phyloP scores from a whole-genome alignment of 2,329 filamentous ascomycete species.

The Stachybotrys chlorohalonatus region DNA sequence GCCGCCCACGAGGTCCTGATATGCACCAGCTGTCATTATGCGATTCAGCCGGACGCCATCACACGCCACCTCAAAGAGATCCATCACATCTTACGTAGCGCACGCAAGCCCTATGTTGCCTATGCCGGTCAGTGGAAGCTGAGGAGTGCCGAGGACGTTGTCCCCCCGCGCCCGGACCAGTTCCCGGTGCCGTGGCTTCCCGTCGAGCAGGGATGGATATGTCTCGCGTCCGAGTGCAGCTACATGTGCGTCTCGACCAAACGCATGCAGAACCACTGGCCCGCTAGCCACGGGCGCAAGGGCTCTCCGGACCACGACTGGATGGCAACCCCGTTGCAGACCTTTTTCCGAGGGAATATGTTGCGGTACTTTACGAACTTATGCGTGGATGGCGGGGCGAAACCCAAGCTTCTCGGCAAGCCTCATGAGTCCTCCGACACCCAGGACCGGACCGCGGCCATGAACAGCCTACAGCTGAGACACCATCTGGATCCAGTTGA shows the following conservation, averaged over 20 bases:
- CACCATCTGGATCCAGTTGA: background rate
- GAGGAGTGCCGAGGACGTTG: background rate
- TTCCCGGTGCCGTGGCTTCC: constrained; percentile 6
- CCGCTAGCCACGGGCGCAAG: constrained; percentile 2
- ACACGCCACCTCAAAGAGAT: constrained; percentile 7
- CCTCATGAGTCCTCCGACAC: background rate
- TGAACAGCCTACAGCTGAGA: background rate
- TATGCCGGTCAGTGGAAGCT: constrained; percentile 2
- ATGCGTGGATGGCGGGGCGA: too few species aligned
- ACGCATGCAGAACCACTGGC: constrained; percentile 9
- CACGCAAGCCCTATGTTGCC: constrained; percentile 4
- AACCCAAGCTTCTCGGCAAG: background rate
- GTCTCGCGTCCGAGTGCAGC: constrained; percentile 1
- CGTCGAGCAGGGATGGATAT: constrained; percentile 3
- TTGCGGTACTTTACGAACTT: constrained; percentile 6
- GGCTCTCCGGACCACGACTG: constrained; percentile 3
- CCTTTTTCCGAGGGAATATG: constrained; percentile 8
- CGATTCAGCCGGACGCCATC: constrained; percentile 5
- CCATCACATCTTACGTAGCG: constrained; percentile 5
- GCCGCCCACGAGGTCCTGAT: constrained; percentile 4
- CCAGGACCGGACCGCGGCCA: too few species aligned
- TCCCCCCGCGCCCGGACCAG: background rate
- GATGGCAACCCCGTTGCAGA: constrained; percentile 3
- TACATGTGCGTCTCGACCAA: constrained; percentile 8
- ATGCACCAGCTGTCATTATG: constrained; percentile 6